Percentiles rank a stretch among this genome's conserved stretches.
phyloP scores from a whole-genome alignment of 306 rosid species.

The Prunus davidiana region DNA sequence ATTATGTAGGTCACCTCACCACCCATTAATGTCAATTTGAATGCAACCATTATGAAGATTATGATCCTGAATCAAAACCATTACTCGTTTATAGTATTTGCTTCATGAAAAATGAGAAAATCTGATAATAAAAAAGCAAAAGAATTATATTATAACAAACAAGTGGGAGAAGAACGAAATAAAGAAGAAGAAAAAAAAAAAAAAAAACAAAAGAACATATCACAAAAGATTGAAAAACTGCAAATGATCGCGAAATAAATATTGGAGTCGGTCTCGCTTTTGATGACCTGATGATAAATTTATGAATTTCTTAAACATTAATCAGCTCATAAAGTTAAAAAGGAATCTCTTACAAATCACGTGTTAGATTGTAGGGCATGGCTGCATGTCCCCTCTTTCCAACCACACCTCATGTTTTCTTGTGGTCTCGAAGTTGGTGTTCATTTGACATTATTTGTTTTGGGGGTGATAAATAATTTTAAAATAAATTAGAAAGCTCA shows the following conservation, averaged over 20 bases:
- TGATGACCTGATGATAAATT: background rate
- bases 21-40: too few relatives aligned
- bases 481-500: too few relatives aligned
- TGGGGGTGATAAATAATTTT: too few relatives aligned
- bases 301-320: background rate
- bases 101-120: too few relatives aligned
- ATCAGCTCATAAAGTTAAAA: background rate
- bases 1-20: too few relatives aligned
- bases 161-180: too few relatives aligned
- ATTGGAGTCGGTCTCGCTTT: background rate
- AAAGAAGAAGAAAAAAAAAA: background rate
- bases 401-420: constrained; percentile 26
- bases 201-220: background rate
- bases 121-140: too few relatives aligned
- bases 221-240: background rate
- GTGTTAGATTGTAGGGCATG: constrained; percentile 24
- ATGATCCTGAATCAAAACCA: too few relatives aligned
- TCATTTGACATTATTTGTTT: too few relatives aligned
- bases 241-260: background rate
- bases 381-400: constrained; percentile 29
- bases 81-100: too few relatives aligned
- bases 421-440: constrained; percentile 40
- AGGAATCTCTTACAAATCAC: constrained; percentile 44
- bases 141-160: too few relatives aligned
- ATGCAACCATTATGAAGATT: too few relatives aligned